phyloP scores from a whole-genome alignment of 345 rosid species.

The Sonneratia alba region DNA sequence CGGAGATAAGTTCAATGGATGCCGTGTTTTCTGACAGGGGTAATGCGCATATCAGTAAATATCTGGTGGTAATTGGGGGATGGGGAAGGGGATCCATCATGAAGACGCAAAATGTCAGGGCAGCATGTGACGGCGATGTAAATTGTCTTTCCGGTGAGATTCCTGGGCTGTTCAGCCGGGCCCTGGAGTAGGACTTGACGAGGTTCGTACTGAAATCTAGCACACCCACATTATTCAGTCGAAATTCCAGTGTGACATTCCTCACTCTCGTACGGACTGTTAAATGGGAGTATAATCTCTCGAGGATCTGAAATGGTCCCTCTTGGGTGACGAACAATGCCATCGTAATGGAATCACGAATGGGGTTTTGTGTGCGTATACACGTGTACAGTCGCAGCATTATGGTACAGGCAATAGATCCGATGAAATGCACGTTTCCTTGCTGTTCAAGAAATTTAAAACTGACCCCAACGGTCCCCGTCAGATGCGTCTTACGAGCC shows the following conservation, averaged over 20 bases:
- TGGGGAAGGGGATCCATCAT: background rate
- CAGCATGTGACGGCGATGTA: conserved; percentile 7
- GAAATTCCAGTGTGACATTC: too few relatives aligned
- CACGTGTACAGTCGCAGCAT: background rate
- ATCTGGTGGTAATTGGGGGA: background rate
- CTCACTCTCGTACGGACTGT: too few relatives aligned
- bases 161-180: background rate
- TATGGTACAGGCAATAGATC: background rate
- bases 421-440: background rate
- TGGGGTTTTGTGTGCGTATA: too few relatives aligned
- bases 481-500: background rate
- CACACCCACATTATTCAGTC: too few relatives aligned
- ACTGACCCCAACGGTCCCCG: background rate
- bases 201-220: background rate
- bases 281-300: too few relatives aligned
- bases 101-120: conserved; percentile 3
- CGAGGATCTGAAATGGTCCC: too few relatives aligned
- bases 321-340: too few relatives aligned
- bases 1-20: too few relatives aligned
- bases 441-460: background rate
- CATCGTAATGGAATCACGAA: too few relatives aligned
- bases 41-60: too few relatives aligned
- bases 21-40: too few relatives aligned
- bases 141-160: conserved; percentile 6
- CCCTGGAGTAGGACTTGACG: background rate